phyloP scores from a whole-genome alignment of 202 grass and related monocot species.

The Carex sylvatica region DNA sequence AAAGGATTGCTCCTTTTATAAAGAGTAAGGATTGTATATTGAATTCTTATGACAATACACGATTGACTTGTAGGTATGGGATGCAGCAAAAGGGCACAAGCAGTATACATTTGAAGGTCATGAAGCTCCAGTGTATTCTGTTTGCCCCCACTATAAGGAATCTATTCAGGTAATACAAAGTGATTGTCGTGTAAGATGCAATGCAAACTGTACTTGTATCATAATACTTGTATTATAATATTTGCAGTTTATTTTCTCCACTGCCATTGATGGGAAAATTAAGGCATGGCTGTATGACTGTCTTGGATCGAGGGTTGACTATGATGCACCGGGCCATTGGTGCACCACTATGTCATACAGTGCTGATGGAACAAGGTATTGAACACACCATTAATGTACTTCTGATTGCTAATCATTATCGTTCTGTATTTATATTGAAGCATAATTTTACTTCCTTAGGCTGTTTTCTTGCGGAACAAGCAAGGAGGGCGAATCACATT shows the following conservation, averaged over 20 bases:
- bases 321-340: slow-evolving; percentile 99
- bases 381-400: not conserved
- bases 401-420: not conserved
- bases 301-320: slow-evolving; percentile 97
- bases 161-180: slow-evolving; percentile 75
- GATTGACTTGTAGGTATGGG: slow-evolving; percentile 81
- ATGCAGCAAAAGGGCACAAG: slow-evolving; percentile 87
- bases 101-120: slow-evolving; percentile 99
- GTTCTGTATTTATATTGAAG: slow-evolving; percentile 14
- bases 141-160: slow-evolving; percentile 98
- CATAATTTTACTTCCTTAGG: slow-evolving; percentile 40
- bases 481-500: slow-evolving; percentile 97
- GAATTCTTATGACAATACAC: slow-evolving; percentile 22
- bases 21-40: slow-evolving; percentile 9
- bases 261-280: slow-evolving; percentile 98
- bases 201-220: slow-evolving; percentile 20
- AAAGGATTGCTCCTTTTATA: not conserved
- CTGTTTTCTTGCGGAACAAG: slow-evolving; percentile 98
- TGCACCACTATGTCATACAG: slow-evolving; percentile 97
- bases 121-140: slow-evolving; percentile 93
- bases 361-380: slow-evolving; percentile 85
- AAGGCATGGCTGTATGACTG: slow-evolving; percentile 99
- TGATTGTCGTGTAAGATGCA: slow-evolving; percentile 19
- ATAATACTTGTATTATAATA: not conserved
- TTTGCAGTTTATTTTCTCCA: slow-evolving; percentile 98